Evolutionary conservation across 2,329 filamentous ascomycete genomes (phyloP), one percentile per base, ranked within the genome.

Genomic region (Neocatenulostroma microsporum): DNA sequence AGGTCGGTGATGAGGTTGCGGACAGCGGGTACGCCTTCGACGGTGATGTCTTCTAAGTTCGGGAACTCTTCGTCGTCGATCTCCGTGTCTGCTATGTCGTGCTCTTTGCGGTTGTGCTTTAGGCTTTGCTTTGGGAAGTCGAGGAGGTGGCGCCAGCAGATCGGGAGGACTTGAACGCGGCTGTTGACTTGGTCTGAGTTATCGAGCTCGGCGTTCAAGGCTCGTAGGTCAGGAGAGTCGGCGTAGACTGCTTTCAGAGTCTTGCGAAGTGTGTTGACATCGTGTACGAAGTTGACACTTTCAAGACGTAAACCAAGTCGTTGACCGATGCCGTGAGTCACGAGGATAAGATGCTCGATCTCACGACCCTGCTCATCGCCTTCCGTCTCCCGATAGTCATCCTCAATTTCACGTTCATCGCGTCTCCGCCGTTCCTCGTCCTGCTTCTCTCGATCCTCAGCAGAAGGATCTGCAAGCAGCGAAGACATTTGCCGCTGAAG

Each of bases 291-390:
- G 58, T 95, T 95, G 45, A 95, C 77, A 48, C 83, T 89, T 57
- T 95, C 89, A 66, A 94, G 80, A 36, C 87, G 78, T 47, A 94
- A 70, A 3, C 87, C 85, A 10, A 95, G 68, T 2, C 87, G 75
- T 56, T 95, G 87, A 27, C 89, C 89, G 50, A 95, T 95, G 3
- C 89, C 89, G 58, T 96, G 89, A 0, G 88, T 94, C 2, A 94
- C 84, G 3, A 95, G 72, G 15, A 95, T 74, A 8, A 96, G 64
- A 62, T 96, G 89, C 56, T 95, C 87, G 44, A 96, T 93, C 21
- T 91, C 82, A 44, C 89, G 82, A 1, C 78, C 83, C 60, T 94
- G 87, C 18, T 86, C 84, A 49, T 94, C 85, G 12, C 80, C 80
- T 21, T 80, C 79, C 41, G 78, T 73, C 23, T 84, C 78, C 46